phyloP scores from a whole-genome alignment of 805 yeast genomes.

The Ogataea parapolymorpha region DNA sequence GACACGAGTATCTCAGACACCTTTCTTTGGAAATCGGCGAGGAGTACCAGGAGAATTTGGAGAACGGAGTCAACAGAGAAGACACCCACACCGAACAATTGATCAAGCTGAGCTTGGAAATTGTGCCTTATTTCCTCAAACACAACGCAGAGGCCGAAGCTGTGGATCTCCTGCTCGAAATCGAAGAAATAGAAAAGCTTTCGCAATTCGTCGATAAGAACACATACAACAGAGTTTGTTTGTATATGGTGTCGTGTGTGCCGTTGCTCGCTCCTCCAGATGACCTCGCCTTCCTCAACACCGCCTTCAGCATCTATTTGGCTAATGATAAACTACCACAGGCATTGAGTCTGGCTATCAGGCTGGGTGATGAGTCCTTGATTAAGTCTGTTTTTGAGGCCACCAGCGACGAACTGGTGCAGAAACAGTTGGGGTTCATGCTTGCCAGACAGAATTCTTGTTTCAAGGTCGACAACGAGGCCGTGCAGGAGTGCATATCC shows the following conservation, averaged over 20 bases:
- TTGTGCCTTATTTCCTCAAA: conserved; percentile 84
- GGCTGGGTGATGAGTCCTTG: conserved; percentile 77
- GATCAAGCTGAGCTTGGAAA: conserved; percentile 63
- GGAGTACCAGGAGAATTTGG: conserved; percentile 56
- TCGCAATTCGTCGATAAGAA: conserved; percentile 81
- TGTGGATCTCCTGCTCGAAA: conserved; percentile 85
- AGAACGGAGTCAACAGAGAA: conserved; percentile 18
- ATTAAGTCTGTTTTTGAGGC: conserved; percentile 79
- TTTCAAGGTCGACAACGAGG: conserved; percentile 64
- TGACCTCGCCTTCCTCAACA: conserved; percentile 77
- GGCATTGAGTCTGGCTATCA: conserved; percentile 85
- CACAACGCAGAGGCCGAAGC: conserved; percentile 99
- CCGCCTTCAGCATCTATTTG: conserved; percentile 84
- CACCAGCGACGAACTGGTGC: conserved; percentile 67
- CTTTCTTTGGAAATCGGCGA: conserved; percentile 93
- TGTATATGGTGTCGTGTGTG: conserved; percentile 94
- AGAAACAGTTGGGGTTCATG: conserved; percentile 88
- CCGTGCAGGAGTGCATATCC: conserved; percentile 80
- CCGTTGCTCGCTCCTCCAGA: conserved; percentile 95
- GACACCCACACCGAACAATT: conserved; percentile 35
- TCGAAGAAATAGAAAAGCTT: conserved; percentile 80
- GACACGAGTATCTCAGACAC: conserved; percentile 96
- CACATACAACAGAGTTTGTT: conserved; percentile 85
- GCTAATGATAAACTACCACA: conserved; percentile 78
- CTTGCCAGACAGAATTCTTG: conserved; percentile 84